Evolutionary conservation across 2,329 filamentous ascomycete species (phyloP), one percentile per base, ranked within the genome.

Genomic region (Leptographium flavum): DNA sequence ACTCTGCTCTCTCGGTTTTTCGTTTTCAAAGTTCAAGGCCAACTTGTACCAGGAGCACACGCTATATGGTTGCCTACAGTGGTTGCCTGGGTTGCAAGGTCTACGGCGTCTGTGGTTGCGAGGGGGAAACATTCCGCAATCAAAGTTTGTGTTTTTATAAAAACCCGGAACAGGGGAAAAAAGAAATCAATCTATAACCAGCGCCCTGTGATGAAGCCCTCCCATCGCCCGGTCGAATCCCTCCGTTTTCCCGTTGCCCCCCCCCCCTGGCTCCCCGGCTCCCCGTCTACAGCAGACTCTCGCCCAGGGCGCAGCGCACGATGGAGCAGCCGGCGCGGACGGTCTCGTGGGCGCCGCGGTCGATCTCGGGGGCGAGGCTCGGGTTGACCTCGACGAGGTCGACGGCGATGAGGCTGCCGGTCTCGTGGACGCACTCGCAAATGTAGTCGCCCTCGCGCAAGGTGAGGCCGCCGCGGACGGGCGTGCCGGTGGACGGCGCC

Each of bases 361-460:
- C 69, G 47, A 71, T 64, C 51, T 70, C 72, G 2, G 73, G 64
- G 39, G 81, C 81, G 47, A 87, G 64, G 53, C 71, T 76, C 19
- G 83, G 83, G 66, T 87, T 88, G 52, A 88, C 82, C 66, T 88
- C 83, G 50, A 90, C 85, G 52, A 92, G 65, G 60, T 92, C 85
- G 65, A 92, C 79, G 37, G 83, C 83, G 11, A 90, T 70, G 46
- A 90, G 65, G 60, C 76, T 83, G 44, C 85, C 84, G 7, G 83
- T 87, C 67, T 84, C 72, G 61, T 90, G 83, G 21, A 90, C 81
- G 53, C 75, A 80, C 66, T 90, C 92, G 56, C 87, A 93, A 63
- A 98, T 96, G 66, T 86, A 98, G 63, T 96, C 92, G 35, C 92
- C 92, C 68, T 98, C 92, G 46, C 92, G 78, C 56, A 98, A 71